phyloP scores from a whole-genome alignment of 495 filamentous ascomycete genomes.

The Pseudevernia furfuracea region DNA sequence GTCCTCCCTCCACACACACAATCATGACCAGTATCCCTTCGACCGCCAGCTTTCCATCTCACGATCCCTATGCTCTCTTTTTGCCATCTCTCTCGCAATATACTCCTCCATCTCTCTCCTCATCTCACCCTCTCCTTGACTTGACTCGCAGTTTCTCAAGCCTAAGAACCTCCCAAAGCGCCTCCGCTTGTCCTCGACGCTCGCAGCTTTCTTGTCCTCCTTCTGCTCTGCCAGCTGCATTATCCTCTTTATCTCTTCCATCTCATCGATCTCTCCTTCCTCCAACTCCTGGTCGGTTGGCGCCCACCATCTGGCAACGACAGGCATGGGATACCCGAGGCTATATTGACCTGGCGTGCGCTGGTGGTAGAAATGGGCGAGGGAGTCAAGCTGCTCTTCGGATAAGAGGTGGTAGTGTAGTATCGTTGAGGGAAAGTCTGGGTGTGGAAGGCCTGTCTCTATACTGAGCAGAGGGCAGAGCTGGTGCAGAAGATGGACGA shows the following conservation, averaged over 20 bases:
- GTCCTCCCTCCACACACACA: background rate
- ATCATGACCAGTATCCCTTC: constrained; percentile 17
- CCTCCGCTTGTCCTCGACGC: constrained; percentile 51
- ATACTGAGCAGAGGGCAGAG: constrained; percentile 38
- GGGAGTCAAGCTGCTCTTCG: constrained; percentile 56
- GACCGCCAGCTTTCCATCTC: constrained; percentile 22
- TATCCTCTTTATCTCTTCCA: constrained; percentile 30
- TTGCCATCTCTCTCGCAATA: constrained; percentile 31
- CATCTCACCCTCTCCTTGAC: constrained; percentile 29
- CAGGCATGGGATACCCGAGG: constrained; percentile 53
- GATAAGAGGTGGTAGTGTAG: constrained; percentile 71
- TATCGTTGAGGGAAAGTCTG: constrained; percentile 57
- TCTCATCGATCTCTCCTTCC: constrained; percentile 24
- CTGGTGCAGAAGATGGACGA: constrained; percentile 32
- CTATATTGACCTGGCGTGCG: constrained; percentile 47
- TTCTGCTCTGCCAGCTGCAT: constrained; percentile 7
- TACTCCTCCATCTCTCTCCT: constrained; percentile 34
- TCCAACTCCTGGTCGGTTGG: constrained; percentile 20
- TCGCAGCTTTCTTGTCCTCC: constrained; percentile 27
- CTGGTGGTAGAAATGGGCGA: constrained; percentile 74
- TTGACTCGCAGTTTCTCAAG: constrained; percentile 52
- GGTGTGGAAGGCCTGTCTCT: constrained; percentile 52
- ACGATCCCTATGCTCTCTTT: constrained; percentile 24
- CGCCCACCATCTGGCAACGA: constrained; percentile 33
- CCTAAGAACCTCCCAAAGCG: constrained; percentile 62